These are phyloP conservation scores for Phylloporus sp. DNA, from an alignment of 768 basidiomycete species.

Conservation along the genomic window DNA sequence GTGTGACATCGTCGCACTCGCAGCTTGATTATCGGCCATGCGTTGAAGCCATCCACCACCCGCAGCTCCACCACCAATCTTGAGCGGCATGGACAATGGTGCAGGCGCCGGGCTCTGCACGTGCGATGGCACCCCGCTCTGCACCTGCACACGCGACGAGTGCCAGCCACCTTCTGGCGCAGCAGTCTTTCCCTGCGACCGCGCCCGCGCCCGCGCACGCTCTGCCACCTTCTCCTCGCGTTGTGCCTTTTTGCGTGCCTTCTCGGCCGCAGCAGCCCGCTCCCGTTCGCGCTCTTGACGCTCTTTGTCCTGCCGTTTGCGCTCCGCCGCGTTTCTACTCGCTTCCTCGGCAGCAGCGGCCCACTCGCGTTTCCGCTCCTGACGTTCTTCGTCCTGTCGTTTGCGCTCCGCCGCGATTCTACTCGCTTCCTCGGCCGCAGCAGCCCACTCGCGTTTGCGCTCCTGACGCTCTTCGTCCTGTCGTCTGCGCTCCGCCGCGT, in stretches of 20 bases:
- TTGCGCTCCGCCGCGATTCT: constrained; percentile 50
- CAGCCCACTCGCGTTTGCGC: constrained; percentile 50
- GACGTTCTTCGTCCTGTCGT: constrained; percentile 62
- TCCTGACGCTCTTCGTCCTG: constrained; percentile 62
- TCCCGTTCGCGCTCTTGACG: constrained; percentile 53
- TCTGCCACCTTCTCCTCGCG: constrained; percentile 68
- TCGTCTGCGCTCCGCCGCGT: constrained; percentile 48
- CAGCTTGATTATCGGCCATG: not conserved
- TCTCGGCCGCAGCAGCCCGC: constrained; percentile 47
- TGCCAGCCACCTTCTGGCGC: constrained; percentile 18
- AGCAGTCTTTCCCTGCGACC: constrained; percentile 19
- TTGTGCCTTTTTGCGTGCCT: constrained; percentile 53
- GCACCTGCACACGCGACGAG: constrained; percentile 17
- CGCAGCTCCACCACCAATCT: constrained; percentile 31
- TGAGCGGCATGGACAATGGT: constrained; percentile 31
- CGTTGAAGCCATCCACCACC: constrained; percentile 59
- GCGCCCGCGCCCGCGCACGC: constrained; percentile 36
- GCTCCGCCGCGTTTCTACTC: constrained; percentile 48
- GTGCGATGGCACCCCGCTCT: constrained; percentile 37
- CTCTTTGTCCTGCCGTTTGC: constrained; percentile 59
- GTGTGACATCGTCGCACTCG: constrained; percentile 7
- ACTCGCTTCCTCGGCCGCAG: constrained; percentile 49
- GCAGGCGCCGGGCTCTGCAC: constrained; percentile 56
- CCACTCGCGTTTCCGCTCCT: constrained; percentile 48
- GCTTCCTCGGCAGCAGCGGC: constrained; percentile 50